These are phyloP conservation scores for Eucalyptus fibrosa DNA, from an alignment of 345 rosid species.

Conservation along the genomic window DNA sequence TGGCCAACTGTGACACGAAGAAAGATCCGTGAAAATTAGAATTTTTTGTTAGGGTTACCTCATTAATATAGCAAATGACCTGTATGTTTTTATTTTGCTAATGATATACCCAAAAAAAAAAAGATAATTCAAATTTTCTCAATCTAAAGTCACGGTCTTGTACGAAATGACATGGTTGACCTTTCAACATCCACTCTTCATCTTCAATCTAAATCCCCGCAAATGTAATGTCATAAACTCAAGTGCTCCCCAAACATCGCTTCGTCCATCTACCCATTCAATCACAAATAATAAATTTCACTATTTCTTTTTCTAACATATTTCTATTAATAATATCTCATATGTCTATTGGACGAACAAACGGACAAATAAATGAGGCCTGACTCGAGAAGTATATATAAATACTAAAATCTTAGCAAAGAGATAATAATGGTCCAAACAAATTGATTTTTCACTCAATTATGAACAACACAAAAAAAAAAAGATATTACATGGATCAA, in stretches of 20 bases:
- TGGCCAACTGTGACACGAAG: background rate
- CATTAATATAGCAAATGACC: background rate
- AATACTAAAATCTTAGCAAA: too few relatives aligned
- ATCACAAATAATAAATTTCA: background rate
- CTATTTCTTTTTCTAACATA: background rate
- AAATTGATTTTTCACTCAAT: background rate
- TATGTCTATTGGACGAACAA: fast-evolving
- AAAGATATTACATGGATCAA: background rate
- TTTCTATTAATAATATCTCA: fast-evolving
- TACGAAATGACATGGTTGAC: background rate
- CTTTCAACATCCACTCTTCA: background rate
- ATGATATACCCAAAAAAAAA: background rate
- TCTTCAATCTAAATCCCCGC: background rate
- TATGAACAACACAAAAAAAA: background rate
- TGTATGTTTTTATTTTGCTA: background rate
- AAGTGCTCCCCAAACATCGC: background rate
- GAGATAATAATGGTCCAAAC: background rate
- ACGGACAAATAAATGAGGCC: fast-evolving
- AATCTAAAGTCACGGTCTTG: background rate
- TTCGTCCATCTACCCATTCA: background rate
- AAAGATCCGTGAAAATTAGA: background rate
- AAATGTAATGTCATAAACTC: background rate
- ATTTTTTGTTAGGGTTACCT: background rate
- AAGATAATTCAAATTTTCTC: background rate
- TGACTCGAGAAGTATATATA: fast-evolving